Percentiles rank a stretch among this genome's conserved stretches.
phyloP scores from a whole-genome alignment of 1,284 basidiomycete genomes.

The Ceratorhiza oryzae-sativae region DNA sequence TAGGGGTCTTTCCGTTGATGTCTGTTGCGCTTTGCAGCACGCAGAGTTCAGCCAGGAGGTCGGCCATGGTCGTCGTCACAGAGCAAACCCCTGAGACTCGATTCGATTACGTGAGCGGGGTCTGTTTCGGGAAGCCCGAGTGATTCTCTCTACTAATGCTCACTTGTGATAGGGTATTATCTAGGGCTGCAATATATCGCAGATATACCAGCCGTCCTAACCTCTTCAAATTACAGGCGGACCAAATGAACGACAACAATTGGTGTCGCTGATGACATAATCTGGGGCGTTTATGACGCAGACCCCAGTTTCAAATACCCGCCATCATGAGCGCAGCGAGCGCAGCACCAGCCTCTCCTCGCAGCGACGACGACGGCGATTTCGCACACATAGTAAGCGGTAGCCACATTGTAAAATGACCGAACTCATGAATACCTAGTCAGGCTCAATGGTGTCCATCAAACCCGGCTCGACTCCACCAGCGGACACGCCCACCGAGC shows the following conservation, averaged over 20 bases:
- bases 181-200: no score
- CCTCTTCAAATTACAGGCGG: background rate
- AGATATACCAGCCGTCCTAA: no score
- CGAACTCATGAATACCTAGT: background rate
- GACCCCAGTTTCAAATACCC: background rate
- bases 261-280: background rate
- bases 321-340: conserved; percentile 31
- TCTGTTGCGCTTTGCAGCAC: conserved; percentile 32
- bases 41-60: conserved; percentile 6
- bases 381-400: conserved; percentile 17
- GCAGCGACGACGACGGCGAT: conserved; percentile 35
- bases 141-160: no score
- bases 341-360: conserved; percentile 27
- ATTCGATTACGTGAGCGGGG: background rate
- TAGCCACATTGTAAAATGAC: background rate
- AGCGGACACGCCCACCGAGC: conserved; percentile 17
- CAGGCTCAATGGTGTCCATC: conserved; percentile 33
- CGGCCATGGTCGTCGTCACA: background rate
- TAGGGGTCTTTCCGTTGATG: conserved; percentile 27
- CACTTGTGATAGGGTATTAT: no score
- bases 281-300: background rate
- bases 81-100: background rate
- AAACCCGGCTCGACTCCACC: conserved; percentile 20
- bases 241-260: background rate
- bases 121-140: no score